A percentile compares a stretch with the other conserved stretches of the same genome.
phyloP scores from a whole-genome alignment of 2,329 filamentous ascomycete genomes.

The Paracamarosporium sp. region DNA sequence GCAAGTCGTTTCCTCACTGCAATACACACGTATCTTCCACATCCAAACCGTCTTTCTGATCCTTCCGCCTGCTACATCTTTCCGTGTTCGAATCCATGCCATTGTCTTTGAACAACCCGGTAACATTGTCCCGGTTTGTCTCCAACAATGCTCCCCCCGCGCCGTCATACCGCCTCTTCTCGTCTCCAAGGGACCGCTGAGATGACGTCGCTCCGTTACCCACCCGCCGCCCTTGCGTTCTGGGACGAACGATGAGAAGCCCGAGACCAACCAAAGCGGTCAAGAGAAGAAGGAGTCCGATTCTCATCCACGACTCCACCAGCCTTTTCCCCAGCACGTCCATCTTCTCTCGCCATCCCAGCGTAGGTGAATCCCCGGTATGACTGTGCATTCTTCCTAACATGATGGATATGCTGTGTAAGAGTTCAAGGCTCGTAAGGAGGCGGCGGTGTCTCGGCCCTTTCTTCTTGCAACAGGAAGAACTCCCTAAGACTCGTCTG shows the following conservation, averaged over 20 bases:
- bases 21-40: slow-evolving; percentile 28
- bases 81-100: slow-evolving; percentile 4
- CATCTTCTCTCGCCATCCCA: not conserved
- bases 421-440: slow-evolving; percentile 16
- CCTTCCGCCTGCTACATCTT: not conserved
- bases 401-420: not conserved
- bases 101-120: not conserved
- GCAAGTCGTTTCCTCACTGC: slow-evolving; percentile 13
- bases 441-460: slow-evolving; percentile 20
- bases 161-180: not conserved
- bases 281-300: not conserved
- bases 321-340: not conserved
- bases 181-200: not conserved
- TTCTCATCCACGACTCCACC: not conserved
- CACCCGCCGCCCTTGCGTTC: not conserved
- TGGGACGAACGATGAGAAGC: not conserved
- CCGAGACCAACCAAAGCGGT: not conserved
- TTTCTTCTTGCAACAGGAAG: not conserved
- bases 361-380: not conserved
- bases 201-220: not conserved
- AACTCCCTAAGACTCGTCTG: not conserved
- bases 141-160: not conserved
- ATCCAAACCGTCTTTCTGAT: slow-evolving; percentile 17
- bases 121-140: not conserved
- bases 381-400: not conserved